Evolutionary conservation across 805 yeast species (phyloP), one percentile per base, ranked within the genome.

Genomic region (Saturnispora bothae): DNA sequence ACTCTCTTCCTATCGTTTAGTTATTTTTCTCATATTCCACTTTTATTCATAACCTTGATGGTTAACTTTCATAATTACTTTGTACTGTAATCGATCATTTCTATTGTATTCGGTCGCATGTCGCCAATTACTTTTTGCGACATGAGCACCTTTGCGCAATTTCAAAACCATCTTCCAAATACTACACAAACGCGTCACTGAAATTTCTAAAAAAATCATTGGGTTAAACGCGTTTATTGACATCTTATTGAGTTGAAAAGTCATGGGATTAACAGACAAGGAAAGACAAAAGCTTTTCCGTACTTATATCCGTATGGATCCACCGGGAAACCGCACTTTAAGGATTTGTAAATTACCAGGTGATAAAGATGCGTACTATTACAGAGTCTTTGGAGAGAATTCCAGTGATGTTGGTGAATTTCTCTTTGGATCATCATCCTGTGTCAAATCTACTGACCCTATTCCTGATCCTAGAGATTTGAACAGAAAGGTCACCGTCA

Each of bases 351-450:
- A 38, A 6, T 40, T 43, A 19, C 40, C 38, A 9, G 46, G 46
- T 3, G 95, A 86, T 53, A 74, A 77, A 43, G 40, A 25, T 15
- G 78, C 78, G 32, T 95, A 84, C 43, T 86, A 83, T 56, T 92
- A 78, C 59, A 76, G 83, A 3, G 78, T 75, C 1, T 66, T 85
- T 16, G 73, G 69, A 33, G 73, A 71, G 3, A 95, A 89, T 56
- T 96, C 97, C 4, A 66, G 68, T 31, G 68, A 76, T 40, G 82
- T 85, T 21, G 96, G 96, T 3, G 94, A 86, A 45, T 64, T 69
- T 39, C 76, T 92, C 25, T 89, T 84, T 61, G 82, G 80, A 47
- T 85, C 97, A 0, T 75, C 72, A 30, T 76, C 94, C 18, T 94
- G 86, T 8, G 54, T 89, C 41, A 89, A 89, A 52, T 47, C 49